Conservation (phyloP, 345 rosid genomes). For the Ceriops decandra region DNA sequence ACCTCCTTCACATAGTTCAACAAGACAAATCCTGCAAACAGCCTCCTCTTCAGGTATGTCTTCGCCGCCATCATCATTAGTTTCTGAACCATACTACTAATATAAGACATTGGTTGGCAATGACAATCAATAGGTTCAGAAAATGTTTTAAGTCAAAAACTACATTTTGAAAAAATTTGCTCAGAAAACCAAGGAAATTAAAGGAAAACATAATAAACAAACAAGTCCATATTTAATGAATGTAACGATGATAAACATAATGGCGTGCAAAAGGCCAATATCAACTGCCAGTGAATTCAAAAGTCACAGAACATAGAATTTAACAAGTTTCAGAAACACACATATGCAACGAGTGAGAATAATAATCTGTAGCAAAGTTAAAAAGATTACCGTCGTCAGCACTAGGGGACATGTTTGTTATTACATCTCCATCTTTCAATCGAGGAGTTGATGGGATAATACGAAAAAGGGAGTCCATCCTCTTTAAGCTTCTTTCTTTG, state of each 20-base stretch:
- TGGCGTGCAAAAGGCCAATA: background rate
- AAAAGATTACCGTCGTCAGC: slow-evolving; percentile 40
- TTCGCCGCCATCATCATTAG: slow-evolving; percentile 53
- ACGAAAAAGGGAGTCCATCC: slow-evolving; percentile 90
- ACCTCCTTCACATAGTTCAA: slow-evolving; percentile 78
- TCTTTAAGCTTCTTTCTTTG: slow-evolving; percentile 60
- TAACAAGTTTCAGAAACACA: background rate
- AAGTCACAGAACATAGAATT: background rate
- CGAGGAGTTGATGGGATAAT: slow-evolving; percentile 79
- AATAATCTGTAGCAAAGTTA: background rate
- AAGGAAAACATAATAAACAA: too few relatives aligned
- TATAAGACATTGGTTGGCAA: slow-evolving; percentile 9
- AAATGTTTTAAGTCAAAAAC: background rate
- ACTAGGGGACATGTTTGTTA: slow-evolving; percentile 35
- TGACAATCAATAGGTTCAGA: background rate
- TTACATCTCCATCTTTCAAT: slow-evolving; percentile 55
- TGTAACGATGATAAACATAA: background rate
- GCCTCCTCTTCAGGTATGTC: slow-evolving; percentile 89
- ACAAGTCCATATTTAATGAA: too few relatives aligned
- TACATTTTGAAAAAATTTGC: too few relatives aligned
- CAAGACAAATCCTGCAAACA: slow-evolving; percentile 76
- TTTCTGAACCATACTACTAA: slow-evolving; percentile 37
- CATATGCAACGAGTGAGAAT: background rate
- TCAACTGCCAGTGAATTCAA: background rate
- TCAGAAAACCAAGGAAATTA: too few relatives aligned